A percentile compares a stretch with the other conserved stretches of the same genome.
These are phyloP conservation scores for Fagus sylvatica DNA, from an alignment of 306 rosid species.

Conservation along the genomic window DNA sequence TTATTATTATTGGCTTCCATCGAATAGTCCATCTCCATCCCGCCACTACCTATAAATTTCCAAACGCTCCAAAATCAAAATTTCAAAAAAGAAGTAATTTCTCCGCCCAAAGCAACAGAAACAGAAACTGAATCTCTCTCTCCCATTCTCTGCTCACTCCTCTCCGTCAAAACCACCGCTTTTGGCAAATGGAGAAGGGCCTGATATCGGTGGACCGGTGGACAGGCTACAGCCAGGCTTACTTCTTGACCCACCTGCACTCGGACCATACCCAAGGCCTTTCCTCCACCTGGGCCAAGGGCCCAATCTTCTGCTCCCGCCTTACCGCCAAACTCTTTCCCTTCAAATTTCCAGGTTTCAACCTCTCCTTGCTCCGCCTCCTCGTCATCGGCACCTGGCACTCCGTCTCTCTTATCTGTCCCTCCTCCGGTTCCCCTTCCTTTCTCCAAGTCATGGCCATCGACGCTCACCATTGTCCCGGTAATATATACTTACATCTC, in stretches of 20 bases:
- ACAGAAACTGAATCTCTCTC: neutral
- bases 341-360: slow-evolving; percentile 54
- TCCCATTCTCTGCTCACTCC: neutral
- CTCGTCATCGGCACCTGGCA: slow-evolving; percentile 45
- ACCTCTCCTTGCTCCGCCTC: slow-evolving; percentile 62
- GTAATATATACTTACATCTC: slow-evolving; percentile 1
- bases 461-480: slow-evolving; percentile 77
- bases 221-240: slow-evolving; percentile 52
- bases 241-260: slow-evolving; percentile 78
- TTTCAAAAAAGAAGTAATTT: neutral
- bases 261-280: slow-evolving; percentile 73
- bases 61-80: neutral
- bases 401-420: slow-evolving; percentile 43
- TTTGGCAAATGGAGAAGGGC: slow-evolving; percentile 46
- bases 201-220: slow-evolving; percentile 68
- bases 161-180: neutral
- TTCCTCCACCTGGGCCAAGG: slow-evolving; percentile 61
- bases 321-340: slow-evolving; percentile 69
- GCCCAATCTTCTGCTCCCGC: slow-evolving; percentile 61
- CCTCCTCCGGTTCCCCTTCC: slow-evolving; percentile 30
- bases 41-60: neutral
- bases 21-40: neutral
- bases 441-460: slow-evolving; percentile 45
- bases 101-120: slow-evolving; percentile 1
- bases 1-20: too few relatives aligned